Evolutionary conservation across 2,329 filamentous ascomycete species (phyloP), one percentile per base, ranked within the genome.

Genomic region (Exophiala mesophila): DNA sequence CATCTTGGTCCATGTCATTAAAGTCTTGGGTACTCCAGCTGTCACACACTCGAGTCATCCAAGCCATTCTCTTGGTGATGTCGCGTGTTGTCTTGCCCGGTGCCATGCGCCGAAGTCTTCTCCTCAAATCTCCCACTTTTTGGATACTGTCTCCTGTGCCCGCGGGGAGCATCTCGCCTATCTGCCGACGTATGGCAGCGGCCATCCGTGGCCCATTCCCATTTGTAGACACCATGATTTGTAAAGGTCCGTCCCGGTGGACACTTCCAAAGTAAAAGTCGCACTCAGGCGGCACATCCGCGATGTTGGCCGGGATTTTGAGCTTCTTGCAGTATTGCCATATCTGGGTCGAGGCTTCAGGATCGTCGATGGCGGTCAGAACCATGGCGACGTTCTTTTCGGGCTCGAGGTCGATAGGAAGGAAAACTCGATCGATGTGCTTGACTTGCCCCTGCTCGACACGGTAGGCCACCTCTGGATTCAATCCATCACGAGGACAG

Each of bases 161-260:
- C 13, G 70, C 68, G 1, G 92, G 92, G 43, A 98, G 68, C 36
- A 72, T 74, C 15, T 71, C 74, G 13, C 88, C 89, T 52, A 98
- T 95, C 60, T 85, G 80, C 60, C 83, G 77, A 40, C 90, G 73
- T 37, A 98, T 85, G 35, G 89, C 82, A 54, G 87, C 90, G 7
- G 92, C 92, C 51, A 98, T 69, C 60, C 90, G 82, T 0, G 92
- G 92, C 0, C 92, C 92, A 62, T 95, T 96, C 39, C 92, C 92
- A 63, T 97, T 98, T 24, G 92, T 98, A 69, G 86, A 94, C 56
- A 98, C 90, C 92, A 98, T 98, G 58, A 98, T 83, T 70, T 98
- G 92, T 47, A 98, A 67, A 4, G 92, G 92, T 0, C 92, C 92
- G 63, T 98, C 92, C 37, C 92, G 83, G 67, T 98, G 87, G 28